Evolutionary conservation across 495 filamentous ascomycete genomes (phyloP).

Genomic region (Xylaria acuta): DNA sequence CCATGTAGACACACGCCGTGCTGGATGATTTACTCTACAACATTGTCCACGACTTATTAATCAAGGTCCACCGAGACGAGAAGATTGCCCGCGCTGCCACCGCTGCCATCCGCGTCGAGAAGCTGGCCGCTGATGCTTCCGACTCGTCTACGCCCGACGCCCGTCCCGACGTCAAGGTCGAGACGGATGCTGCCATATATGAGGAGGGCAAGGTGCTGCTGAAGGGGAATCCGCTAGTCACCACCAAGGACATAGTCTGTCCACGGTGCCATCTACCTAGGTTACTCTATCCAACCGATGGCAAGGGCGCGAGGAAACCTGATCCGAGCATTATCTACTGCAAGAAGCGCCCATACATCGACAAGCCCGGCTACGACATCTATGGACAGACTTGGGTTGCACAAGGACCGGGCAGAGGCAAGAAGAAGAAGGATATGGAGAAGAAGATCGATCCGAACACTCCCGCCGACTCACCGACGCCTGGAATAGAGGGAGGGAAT

Average conservation of each 20-base stretch:
- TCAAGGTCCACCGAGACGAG: slow-evolving; percentile 76
- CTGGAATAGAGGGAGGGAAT: slow-evolving; percentile 49
- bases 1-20: slow-evolving; percentile 56
- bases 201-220: slow-evolving; percentile 74
- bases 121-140: slow-evolving; percentile 64
- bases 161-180: slow-evolving; percentile 60
- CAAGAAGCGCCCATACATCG: slow-evolving; percentile 74
- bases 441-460: slow-evolving; percentile 59
- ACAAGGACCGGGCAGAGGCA: slow-evolving; percentile 59
- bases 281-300: slow-evolving; percentile 67
- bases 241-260: slow-evolving; percentile 72
- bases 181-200: slow-evolving; percentile 74
- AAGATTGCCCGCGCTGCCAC: slow-evolving; percentile 74
- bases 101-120: slow-evolving; percentile 73
- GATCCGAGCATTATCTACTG: slow-evolving; percentile 74
- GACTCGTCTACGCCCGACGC: slow-evolving; percentile 50
- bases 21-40: slow-evolving; percentile 75
- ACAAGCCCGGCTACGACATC: slow-evolving; percentile 76
- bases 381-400: slow-evolving; percentile 76
- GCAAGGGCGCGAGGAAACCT: slow-evolving; percentile 63
- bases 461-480: slow-evolving; percentile 57
- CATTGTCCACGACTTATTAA: slow-evolving; percentile 71
- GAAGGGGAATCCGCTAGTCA: slow-evolving; percentile 77
- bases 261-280: slow-evolving; percentile 69
- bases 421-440: slow-evolving; percentile 66